These are phyloP conservation scores for Rutstroemia sp. DNA, from an alignment of 2,329 filamentous ascomycete species.

Conservation along the genomic window DNA sequence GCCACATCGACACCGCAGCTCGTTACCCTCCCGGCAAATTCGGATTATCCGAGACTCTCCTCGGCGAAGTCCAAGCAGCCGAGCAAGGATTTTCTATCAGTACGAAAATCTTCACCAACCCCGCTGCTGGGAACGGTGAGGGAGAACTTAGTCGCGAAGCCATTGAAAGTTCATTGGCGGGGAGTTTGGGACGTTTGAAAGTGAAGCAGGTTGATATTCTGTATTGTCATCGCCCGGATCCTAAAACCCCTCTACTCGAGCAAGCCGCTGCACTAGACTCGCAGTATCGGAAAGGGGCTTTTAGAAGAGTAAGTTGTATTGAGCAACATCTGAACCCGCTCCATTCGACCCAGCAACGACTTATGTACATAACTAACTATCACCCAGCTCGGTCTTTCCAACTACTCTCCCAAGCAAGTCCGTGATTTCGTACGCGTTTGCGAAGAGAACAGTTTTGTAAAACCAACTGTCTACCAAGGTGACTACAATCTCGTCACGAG, in stretches of 20 bases:
- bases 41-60: conserved; percentile 6
- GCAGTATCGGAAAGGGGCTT: conserved; percentile 26
- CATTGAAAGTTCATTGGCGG: not conserved
- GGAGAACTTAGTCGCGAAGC: not conserved
- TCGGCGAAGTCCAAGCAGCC: conserved; percentile 2
- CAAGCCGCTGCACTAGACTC: conserved; percentile 19
- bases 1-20: conserved; percentile 10
- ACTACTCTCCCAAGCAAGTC: not conserved
- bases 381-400: conserved; percentile 11
- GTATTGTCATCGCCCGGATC: conserved; percentile 15
- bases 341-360: not conserved
- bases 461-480: conserved; percentile 28
- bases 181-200: not conserved
- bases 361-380: not conserved
- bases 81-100: conserved; percentile 7
- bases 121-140: not conserved
- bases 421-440: not conserved
- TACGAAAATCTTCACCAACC: conserved; percentile 9
- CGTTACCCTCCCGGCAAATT: conserved; percentile 8
- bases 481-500: conserved; percentile 19
- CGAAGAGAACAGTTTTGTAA: conserved; percentile 10
- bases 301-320: conserved; percentile 13
- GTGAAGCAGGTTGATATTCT: not conserved
- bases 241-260: conserved; percentile 16
- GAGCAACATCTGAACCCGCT: too few relatives aligned